Conservation (phyloP, 2,329 filamentous ascomycete species). For the Ascocoryne sarcoides region DNA sequence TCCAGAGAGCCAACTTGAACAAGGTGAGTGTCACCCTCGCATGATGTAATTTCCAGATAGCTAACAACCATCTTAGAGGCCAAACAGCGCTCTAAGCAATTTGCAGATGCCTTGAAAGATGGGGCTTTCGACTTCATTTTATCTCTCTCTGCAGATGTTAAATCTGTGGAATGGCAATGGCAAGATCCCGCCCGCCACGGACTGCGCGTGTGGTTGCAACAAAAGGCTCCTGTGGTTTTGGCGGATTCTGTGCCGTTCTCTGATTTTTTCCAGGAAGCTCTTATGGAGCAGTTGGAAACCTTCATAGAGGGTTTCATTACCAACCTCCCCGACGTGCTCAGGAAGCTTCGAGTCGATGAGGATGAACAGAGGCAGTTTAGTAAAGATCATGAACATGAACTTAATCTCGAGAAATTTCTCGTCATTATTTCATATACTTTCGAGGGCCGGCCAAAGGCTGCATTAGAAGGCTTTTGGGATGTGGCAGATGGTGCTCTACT, state of each 20-base stretch:
- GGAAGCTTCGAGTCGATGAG: constrained; percentile 78
- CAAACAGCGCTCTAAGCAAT: constrained; percentile 60
- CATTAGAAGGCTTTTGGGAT: constrained; percentile 74
- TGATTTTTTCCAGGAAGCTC: constrained; percentile 58
- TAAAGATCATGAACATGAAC: constrained; percentile 55
- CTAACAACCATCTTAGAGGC: constrained; percentile 43
- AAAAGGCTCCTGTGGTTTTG: constrained; percentile 63
- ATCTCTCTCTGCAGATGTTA: constrained; percentile 73
- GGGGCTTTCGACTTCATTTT: constrained; percentile 90
- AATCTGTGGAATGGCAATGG: constrained; percentile 80
- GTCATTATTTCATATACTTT: constrained; percentile 89
- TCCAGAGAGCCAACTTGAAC: constrained; percentile 55
- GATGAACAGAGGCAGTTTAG: constrained; percentile 73
- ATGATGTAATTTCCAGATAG: neutral
- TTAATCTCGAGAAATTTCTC: constrained; percentile 81
- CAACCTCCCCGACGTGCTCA: constrained; percentile 86
- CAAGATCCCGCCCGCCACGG: constrained; percentile 78
- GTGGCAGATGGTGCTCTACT: constrained; percentile 89
- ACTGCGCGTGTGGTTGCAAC: constrained; percentile 72
- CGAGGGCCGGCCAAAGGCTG: constrained; percentile 74
- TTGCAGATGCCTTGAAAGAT: constrained; percentile 71
- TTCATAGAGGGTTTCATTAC: constrained; percentile 91
- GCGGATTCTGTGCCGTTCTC: constrained; percentile 62
- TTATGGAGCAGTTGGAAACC: constrained; percentile 75
- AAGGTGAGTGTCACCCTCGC: constrained; percentile 31